Percentiles rank a stretch among this genome's conserved stretches.
Evolutionary conservation across 202 grass and related monocot genomes (phyloP).

Genomic region (Eragrostis tef): DNA sequence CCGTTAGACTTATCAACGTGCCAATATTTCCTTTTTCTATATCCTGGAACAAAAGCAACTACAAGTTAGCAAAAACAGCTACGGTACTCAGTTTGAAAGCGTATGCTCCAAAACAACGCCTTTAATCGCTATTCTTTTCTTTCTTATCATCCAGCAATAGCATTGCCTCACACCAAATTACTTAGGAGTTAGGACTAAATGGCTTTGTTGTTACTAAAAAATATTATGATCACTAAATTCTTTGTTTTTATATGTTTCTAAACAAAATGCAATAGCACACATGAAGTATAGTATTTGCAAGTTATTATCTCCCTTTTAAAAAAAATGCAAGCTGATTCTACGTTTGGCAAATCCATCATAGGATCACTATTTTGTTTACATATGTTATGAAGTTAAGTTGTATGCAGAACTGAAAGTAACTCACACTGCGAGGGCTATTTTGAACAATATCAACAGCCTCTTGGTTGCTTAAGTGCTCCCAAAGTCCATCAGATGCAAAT

Average conservation of each 20-base stretch:
- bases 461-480: slow-evolving; percentile 96
- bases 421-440: slow-evolving; percentile 65
- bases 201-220: no score
- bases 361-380: neutral
- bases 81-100: neutral
- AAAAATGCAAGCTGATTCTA: neutral
- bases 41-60: slow-evolving; percentile 40
- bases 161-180: no score
- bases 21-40: slow-evolving; percentile 31
- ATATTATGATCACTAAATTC: neutral
- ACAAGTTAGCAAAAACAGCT: slow-evolving; percentile 29
- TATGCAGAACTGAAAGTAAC: slow-evolving; percentile 29
- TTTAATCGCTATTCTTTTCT: neutral
- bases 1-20: slow-evolving; percentile 33
- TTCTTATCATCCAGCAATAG: slow-evolving; percentile 6
- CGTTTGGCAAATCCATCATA: slow-evolving; percentile 4
- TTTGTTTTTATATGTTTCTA: slow-evolving; percentile 25
- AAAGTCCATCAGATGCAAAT: slow-evolving; percentile 98
- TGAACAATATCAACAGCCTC: slow-evolving; percentile 97
- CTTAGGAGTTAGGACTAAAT: no score
- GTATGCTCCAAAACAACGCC: neutral
- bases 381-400: slow-evolving; percentile 27
- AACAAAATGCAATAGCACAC: neutral
- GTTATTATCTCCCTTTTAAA: neutral
- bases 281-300: slow-evolving; percentile 3